Evolutionary conservation across 208 protist species (phyloP).

Genomic region (Leishmania amazonensis): DNA sequence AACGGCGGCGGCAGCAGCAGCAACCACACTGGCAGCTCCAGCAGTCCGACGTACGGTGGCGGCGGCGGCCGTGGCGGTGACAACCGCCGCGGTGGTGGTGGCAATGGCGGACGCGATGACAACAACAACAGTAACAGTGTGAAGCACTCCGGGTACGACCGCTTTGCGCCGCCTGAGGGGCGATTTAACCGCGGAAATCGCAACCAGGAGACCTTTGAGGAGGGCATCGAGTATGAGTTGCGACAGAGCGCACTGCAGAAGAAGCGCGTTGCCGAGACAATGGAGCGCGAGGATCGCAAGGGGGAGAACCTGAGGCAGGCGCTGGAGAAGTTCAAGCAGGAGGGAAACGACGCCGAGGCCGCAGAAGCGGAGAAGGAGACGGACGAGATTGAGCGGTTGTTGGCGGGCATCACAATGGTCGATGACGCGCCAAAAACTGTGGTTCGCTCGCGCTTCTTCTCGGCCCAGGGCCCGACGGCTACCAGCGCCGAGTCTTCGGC

Average conservation of each 20-base stretch:
- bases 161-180: slow-evolving; percentile 57
- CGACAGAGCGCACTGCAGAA: slow-evolving; percentile 71
- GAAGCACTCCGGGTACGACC: slow-evolving; percentile 42
- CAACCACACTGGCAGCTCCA: slow-evolving; percentile 15
- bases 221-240: slow-evolving; percentile 84
- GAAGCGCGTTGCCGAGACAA: slow-evolving; percentile 63
- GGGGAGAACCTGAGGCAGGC: slow-evolving; percentile 35
- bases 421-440: slow-evolving; percentile 21
- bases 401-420: slow-evolving; percentile 43
- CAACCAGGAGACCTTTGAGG: slow-evolving; percentile 86
- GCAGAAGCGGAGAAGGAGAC: slow-evolving; percentile 28
- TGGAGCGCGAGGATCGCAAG: slow-evolving; percentile 57
- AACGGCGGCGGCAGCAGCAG: slow-evolving; percentile 13
- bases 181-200: slow-evolving; percentile 54
- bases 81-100: slow-evolving; percentile 15
- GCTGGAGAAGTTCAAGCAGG: slow-evolving; percentile 44
- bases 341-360: slow-evolving; percentile 33
- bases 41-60: slow-evolving; percentile 5
- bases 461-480: slow-evolving; percentile 1
- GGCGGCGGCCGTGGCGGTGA: slow-evolving; percentile 15
- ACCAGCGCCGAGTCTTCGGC: slow-evolving; percentile 6
- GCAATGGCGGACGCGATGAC: slow-evolving; percentile 11
- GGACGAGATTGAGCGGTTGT: slow-evolving; percentile 61
- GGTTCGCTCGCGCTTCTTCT: slow-evolving; percentile 64
- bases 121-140: background rate